Evolutionary conservation across 257 asterid genomes (phyloP).

Genomic region (Solanum pennellii): DNA sequence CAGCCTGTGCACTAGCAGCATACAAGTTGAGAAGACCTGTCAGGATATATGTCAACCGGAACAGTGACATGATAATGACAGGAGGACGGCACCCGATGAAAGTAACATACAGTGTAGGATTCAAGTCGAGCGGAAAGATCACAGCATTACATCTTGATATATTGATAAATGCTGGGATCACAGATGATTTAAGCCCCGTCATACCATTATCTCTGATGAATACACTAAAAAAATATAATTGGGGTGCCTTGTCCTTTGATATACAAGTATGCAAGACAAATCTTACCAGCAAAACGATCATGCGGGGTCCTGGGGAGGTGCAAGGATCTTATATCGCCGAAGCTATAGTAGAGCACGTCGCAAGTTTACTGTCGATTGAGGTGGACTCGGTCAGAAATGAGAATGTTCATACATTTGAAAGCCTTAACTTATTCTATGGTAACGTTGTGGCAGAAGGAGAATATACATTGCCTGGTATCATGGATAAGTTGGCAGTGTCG

Average conservation of each 20-base stretch:
- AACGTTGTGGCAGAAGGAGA: constrained; percentile 23
- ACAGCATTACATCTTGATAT: constrained; percentile 60
- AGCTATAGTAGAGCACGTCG: constrained; percentile 53
- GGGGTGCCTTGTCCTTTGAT: constrained; percentile 68
- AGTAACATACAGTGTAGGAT: constrained; percentile 56
- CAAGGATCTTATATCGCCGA: constrained; percentile 68
- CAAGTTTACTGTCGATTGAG: constrained; percentile 34
- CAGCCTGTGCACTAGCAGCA: constrained; percentile 81
- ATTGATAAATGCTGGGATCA: constrained; percentile 55
- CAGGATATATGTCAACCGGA: constrained; percentile 49
- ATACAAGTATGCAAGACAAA: constrained; percentile 61
- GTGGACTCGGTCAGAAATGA: constrained; percentile 32
- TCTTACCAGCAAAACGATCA: constrained; percentile 45
- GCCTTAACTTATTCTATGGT: constrained; percentile 36
- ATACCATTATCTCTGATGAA: constrained; percentile 24
- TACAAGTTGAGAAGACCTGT: constrained; percentile 59
- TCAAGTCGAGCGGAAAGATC: constrained; percentile 52
- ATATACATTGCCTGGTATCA: constrained; percentile 41
- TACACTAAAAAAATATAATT: constrained; percentile 45
- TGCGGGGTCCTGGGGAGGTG: constrained; percentile 71
- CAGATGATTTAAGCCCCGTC: constrained; percentile 36
- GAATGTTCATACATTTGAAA: constrained; percentile 50
- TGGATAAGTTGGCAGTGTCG: constrained; percentile 42
- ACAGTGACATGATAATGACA: constrained; percentile 54
- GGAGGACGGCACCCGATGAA: constrained; percentile 84